A percentile compares a stretch with the other conserved stretches of the same genome.
These are phyloP conservation scores for Xylaria sp. DNA, from an alignment of 495 filamentous ascomycete genomes.

Conservation along the genomic window DNA sequence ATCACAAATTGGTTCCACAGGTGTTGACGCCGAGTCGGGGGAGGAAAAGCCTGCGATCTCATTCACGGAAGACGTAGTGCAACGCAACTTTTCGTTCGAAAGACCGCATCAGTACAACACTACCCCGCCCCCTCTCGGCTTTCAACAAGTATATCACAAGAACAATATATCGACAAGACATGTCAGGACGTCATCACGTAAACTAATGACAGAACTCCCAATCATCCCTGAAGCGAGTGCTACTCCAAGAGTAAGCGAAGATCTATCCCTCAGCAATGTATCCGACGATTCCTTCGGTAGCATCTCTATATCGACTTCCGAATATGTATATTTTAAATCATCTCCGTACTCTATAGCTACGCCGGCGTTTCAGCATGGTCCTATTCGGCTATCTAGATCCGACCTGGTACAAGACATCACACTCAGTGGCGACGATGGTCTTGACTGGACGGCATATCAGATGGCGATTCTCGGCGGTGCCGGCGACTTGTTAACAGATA, in stretches of 20 bases:
- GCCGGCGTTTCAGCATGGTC: slow-evolving; percentile 55
- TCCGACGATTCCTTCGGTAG: slow-evolving; percentile 30
- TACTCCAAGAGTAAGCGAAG: slow-evolving; percentile 23
- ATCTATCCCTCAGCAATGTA: slow-evolving; percentile 33
- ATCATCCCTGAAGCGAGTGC: slow-evolving; percentile 51
- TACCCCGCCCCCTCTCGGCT: slow-evolving; percentile 30
- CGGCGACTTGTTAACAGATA: slow-evolving; percentile 52
- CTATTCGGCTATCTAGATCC: slow-evolving; percentile 52
- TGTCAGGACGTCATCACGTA: slow-evolving; percentile 19
- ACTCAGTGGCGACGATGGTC: slow-evolving; percentile 49
- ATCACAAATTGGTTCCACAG: slow-evolving; percentile 37
- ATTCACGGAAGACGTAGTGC: slow-evolving; percentile 24
- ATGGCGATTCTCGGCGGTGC: slow-evolving; percentile 60
- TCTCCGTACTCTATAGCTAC: slow-evolving; percentile 50
- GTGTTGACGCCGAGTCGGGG: slow-evolving; percentile 29
- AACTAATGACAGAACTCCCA: slow-evolving; percentile 43
- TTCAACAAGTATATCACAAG: slow-evolving; percentile 12
- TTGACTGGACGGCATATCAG: slow-evolving; percentile 65
- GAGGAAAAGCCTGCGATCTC: slow-evolving; percentile 27
- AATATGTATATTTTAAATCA: slow-evolving; percentile 48
- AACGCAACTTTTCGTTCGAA: slow-evolving; percentile 30
- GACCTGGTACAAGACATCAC: slow-evolving; percentile 47
- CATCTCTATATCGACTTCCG: slow-evolving; percentile 47
- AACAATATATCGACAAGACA: slow-evolving; percentile 29
- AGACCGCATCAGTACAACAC: slow-evolving; percentile 32